Conservation (phyloP, 768 basidiomycete species). For the Myochromella boudieri region DNA sequence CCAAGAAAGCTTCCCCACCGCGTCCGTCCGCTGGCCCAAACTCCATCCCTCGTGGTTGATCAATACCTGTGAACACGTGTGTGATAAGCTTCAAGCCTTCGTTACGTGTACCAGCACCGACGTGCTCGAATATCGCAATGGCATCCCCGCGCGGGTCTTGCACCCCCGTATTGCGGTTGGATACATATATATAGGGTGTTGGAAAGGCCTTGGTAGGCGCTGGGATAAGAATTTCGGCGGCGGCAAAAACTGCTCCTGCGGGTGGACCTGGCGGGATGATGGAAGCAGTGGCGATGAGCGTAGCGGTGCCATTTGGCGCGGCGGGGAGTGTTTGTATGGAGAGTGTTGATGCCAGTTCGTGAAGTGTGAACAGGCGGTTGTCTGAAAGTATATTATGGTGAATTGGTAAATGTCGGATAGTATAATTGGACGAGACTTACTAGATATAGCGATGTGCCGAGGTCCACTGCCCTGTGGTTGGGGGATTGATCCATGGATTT, state of each 20-base stretch:
- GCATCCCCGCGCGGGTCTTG: conserved; percentile 56
- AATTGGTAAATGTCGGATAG: not conserved
- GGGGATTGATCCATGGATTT: conserved; percentile 51
- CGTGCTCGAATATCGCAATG: conserved; percentile 58
- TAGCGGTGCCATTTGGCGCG: conserved; percentile 49
- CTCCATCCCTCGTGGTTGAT: conserved; percentile 68
- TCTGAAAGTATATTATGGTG: conserved; percentile 28
- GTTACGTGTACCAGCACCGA: conserved; percentile 17
- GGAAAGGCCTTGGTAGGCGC: conserved; percentile 44
- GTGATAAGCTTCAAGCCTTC: conserved; percentile 33
- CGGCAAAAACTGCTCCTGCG: conserved; percentile 44
- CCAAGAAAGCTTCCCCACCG: conserved; percentile 50
- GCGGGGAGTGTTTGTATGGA: conserved; percentile 57
- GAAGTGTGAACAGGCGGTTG: conserved; percentile 49
- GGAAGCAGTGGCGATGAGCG: conserved; percentile 47
- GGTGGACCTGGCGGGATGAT: conserved; percentile 46
- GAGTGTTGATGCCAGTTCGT: conserved; percentile 57
- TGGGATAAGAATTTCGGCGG: conserved; percentile 65
- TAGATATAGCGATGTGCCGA: conserved; percentile 49
- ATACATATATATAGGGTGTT: conserved; percentile 58
- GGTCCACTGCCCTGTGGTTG: conserved; percentile 50
- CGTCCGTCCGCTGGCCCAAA: conserved; percentile 46
- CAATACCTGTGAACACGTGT: conserved; percentile 62
- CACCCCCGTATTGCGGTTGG: conserved; percentile 59
- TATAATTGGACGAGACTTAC: conserved; percentile 19